Conservation (phyloP, 139 green algal genomes). For the Spirogloea muscicola region DNA sequence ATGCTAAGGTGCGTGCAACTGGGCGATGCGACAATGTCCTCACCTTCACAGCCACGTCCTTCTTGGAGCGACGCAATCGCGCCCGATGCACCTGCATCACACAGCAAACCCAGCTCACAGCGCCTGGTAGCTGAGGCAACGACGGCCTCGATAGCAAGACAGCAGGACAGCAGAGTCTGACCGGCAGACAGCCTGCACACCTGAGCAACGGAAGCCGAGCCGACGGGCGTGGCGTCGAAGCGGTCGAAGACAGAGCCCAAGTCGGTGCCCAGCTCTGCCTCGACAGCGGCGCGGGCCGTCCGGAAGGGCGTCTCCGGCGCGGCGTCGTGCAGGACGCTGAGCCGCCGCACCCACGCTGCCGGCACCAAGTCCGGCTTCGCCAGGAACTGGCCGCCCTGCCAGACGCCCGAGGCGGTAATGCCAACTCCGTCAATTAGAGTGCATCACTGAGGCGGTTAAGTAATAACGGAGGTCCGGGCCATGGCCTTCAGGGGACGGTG, state of each 20-base stretch:
- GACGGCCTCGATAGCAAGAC: too few relatives aligned
- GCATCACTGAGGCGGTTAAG: too few relatives aligned
- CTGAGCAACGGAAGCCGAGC: constrained; percentile 49
- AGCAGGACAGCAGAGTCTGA: too few relatives aligned
- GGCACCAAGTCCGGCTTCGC: constrained; percentile 48
- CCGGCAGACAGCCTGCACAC: constrained; percentile 4
- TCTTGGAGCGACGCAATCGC: background rate
- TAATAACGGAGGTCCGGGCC: too few relatives aligned
- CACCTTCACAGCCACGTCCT: constrained; percentile 40
- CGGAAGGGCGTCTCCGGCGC: constrained; percentile 33
- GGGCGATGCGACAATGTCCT: too few relatives aligned
- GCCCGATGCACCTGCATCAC: constrained; percentile 24
- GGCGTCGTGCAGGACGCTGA: constrained; percentile 28
- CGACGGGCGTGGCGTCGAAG: constrained; percentile 33
- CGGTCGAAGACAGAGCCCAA: constrained; percentile 28
- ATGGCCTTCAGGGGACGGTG: too few relatives aligned
- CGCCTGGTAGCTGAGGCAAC: too few relatives aligned
- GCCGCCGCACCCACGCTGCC: constrained; percentile 30
- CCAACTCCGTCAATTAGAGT: too few relatives aligned
- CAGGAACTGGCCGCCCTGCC: constrained; percentile 48
- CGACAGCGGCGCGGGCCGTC: constrained; percentile 5
- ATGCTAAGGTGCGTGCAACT: too few relatives aligned
- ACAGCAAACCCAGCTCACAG: too few relatives aligned
- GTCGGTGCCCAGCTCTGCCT: background rate
- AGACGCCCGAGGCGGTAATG: too few relatives aligned